These are phyloP conservation scores for Russula lepida DNA, from an alignment of 768 basidiomycete species.

Conservation along the genomic window DNA sequence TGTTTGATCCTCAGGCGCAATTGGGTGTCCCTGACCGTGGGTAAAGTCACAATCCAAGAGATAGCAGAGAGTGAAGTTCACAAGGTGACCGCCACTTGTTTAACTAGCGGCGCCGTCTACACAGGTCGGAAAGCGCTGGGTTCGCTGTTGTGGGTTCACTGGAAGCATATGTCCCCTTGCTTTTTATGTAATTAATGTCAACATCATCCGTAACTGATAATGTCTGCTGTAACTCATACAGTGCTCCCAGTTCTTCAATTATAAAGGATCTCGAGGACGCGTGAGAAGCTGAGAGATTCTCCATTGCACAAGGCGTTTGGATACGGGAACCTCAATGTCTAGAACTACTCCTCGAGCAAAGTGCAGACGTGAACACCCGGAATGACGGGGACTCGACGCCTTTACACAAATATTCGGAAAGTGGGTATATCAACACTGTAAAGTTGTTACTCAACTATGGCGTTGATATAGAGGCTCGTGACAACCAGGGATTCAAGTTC, in stretches of 20 bases:
- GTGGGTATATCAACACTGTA: background rate
- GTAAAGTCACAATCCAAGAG: background rate
- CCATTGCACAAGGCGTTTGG: background rate
- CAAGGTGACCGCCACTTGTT: background rate
- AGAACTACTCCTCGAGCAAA: background rate
- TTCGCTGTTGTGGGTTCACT: background rate
- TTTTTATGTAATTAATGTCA: background rate
- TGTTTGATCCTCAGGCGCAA: background rate
- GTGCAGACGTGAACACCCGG: background rate
- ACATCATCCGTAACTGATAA: background rate
- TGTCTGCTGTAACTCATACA: background rate
- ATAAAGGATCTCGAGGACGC: background rate
- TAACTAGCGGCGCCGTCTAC: background rate
- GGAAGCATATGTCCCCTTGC: background rate
- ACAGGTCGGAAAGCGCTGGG: constrained; percentile 1
- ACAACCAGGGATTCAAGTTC: background rate
- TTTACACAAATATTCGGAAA: background rate
- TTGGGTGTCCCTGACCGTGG: background rate
- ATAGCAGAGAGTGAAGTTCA: background rate
- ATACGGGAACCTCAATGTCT: background rate
- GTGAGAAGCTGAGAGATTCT: background rate
- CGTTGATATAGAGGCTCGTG: background rate
- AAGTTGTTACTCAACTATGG: background rate
- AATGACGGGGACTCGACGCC: background rate
- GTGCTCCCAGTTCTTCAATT: background rate